Percentiles rank a stretch among this genome's conserved stretches.
Conservation (phyloP, 257 asterid species). For the Fraxinus cuspidata region DNA sequence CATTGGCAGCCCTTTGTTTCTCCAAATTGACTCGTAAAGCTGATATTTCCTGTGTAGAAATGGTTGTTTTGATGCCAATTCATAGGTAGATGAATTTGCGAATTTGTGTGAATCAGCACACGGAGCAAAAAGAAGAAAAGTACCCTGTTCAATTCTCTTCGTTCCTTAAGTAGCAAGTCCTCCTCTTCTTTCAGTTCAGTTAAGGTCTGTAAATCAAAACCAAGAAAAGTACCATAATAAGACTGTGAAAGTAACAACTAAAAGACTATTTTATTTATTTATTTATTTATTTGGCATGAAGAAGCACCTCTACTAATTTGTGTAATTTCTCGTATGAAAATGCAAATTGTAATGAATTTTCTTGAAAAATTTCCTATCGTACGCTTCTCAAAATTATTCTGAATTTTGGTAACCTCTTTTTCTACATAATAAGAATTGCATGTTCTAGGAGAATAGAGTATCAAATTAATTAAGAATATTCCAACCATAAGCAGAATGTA, state of each 20-base stretch:
- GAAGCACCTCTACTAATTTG: not conserved
- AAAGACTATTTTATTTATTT: too few relatives aligned
- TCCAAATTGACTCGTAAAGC: conserved; percentile 47
- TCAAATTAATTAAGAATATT: not conserved
- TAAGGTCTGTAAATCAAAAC: conserved; percentile 44
- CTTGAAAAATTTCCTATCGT: not conserved
- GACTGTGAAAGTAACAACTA: not conserved
- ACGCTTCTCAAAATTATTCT: not conserved
- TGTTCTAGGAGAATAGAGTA: not conserved
- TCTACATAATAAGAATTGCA: not conserved
- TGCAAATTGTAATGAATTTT: not conserved
- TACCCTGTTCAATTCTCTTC: conserved; percentile 68
- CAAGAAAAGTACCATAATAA: not conserved
- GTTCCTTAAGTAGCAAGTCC: conserved; percentile 46
- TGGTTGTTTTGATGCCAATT: not conserved
- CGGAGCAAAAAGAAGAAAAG: not conserved
- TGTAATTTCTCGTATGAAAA: not conserved
- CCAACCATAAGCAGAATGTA: not conserved
- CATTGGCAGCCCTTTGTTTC: conserved; percentile 48
- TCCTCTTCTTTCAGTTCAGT: conserved; percentile 63
- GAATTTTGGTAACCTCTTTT: not conserved
- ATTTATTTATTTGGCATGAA: too few relatives aligned
- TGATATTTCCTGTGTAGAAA: conserved; percentile 52
- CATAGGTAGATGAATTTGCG: not conserved
- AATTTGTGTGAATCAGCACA: not conserved